A percentile compares a stretch with the other conserved stretches of the same genome.
These are phyloP conservation scores for Flaveria brownii DNA, from an alignment of 129 eudicot species.

Conservation along the genomic window DNA sequence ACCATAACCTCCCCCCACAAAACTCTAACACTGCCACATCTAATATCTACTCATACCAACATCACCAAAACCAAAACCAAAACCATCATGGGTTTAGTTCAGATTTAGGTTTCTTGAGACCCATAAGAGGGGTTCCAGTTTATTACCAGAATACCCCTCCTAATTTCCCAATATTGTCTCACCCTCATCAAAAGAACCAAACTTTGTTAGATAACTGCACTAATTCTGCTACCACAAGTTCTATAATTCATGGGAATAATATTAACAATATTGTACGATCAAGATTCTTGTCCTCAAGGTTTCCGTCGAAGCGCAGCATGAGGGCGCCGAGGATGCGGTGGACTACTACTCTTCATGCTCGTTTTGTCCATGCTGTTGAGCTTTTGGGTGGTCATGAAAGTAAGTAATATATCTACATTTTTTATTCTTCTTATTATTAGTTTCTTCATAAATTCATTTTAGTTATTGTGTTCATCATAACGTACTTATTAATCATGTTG, in stretches of 20 bases:
- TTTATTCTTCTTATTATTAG: not conserved
- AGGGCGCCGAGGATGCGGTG: conserved; percentile 97
- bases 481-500: not conserved
- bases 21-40: conserved; percentile 36
- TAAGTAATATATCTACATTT: conserved; percentile 22
- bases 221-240: conserved; percentile 35
- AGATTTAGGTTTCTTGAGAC: conserved; percentile 64
- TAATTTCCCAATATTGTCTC: conserved; percentile 44
- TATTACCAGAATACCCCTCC: conserved; percentile 80
- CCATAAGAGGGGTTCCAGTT: conserved; percentile 93
- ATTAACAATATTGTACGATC: conserved; percentile 52
- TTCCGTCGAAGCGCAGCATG: conserved; percentile 82
- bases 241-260: conserved; percentile 34
- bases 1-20: conserved; percentile 27
- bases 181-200: conserved; percentile 47
- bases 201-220: conserved; percentile 36
- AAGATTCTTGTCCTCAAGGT: conserved; percentile 72
- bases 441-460: not conserved
- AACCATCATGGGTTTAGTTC: conserved; percentile 43
- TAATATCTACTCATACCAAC: conserved; percentile 35
- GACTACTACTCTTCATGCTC: conserved; percentile 93
- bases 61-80: conserved; percentile 36
- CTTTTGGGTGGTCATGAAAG: conserved; percentile 99
- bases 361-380: conserved; percentile 96
- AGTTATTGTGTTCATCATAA: not conserved